phyloP scores from a whole-genome alignment of 257 asterid genomes.

The Nicotiana obtusifolia region DNA sequence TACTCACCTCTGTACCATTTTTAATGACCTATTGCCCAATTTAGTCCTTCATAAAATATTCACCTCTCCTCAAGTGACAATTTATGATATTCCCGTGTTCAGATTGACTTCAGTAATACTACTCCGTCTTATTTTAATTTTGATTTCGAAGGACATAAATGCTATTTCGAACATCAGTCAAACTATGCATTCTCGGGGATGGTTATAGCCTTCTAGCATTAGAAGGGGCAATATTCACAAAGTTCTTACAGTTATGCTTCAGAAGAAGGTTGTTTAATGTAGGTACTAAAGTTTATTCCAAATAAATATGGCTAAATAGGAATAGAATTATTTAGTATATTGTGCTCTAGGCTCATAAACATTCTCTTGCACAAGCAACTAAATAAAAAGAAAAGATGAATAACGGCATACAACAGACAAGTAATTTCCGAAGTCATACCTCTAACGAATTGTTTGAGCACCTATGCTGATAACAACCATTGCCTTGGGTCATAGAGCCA shows the following conservation, averaged over 20 bases:
- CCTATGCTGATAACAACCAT: conserved; percentile 88
- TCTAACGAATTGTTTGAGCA: conserved; percentile 66
- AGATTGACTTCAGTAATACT: neutral
- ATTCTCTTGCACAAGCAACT: neutral
- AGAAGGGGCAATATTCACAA: neutral
- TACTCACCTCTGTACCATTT: neutral
- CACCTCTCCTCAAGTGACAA: neutral
- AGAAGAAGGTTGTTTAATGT: neutral
- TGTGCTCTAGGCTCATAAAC: neutral
- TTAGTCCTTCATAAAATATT: neutral
- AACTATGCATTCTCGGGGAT: neutral
- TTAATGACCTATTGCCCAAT: neutral
- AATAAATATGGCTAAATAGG: neutral
- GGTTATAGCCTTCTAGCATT: neutral
- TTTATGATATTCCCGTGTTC: neutral
- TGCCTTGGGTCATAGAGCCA: conserved; percentile 85
- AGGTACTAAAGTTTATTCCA: neutral
- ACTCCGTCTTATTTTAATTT: neutral
- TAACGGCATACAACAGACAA: neutral
- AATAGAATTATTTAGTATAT: neutral
- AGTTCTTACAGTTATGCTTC: neutral
- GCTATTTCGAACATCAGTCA: neutral
- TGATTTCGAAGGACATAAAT: neutral
- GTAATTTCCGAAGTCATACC: conserved; percentile 37
- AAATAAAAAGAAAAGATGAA: conserved; percentile 1